Conservation (phyloP, 345 rosid species). For the Eucalyptus polyanthemos region DNA sequence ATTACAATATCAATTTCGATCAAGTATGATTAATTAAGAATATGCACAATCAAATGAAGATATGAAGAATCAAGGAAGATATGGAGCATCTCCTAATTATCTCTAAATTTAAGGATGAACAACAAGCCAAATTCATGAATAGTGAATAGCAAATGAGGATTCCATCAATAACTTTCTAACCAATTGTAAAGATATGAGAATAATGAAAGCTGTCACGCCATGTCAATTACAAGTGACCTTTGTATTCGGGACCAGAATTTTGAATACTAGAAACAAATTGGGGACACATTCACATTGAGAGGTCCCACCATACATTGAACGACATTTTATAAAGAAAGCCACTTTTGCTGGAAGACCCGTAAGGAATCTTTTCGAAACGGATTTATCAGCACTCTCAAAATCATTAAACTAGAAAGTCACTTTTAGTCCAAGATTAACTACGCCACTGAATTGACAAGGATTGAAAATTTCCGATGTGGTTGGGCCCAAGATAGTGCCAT, state of each 20-base stretch:
- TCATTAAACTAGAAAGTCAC: neutral
- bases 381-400: neutral
- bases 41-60: neutral
- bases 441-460: neutral
- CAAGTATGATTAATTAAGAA: neutral
- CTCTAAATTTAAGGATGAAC: neutral
- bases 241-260: neutral
- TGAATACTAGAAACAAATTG: neutral
- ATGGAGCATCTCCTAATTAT: neutral
- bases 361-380: neutral
- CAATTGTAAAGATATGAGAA: neutral
- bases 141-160: neutral
- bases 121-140: neutral
- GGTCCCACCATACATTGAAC: neutral
- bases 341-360: neutral
- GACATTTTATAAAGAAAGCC: neutral
- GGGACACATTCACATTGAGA: neutral
- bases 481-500: neutral
- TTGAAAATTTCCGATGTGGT: neutral
- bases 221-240: neutral
- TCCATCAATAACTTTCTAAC: neutral
- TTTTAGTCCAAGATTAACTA: neutral
- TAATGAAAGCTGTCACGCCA: neutral
- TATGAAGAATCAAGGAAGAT: neutral
- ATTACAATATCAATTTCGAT: neutral